Conservation (phyloP, 768 basidiomycete species). For the Floccularia luteovirens region DNA sequence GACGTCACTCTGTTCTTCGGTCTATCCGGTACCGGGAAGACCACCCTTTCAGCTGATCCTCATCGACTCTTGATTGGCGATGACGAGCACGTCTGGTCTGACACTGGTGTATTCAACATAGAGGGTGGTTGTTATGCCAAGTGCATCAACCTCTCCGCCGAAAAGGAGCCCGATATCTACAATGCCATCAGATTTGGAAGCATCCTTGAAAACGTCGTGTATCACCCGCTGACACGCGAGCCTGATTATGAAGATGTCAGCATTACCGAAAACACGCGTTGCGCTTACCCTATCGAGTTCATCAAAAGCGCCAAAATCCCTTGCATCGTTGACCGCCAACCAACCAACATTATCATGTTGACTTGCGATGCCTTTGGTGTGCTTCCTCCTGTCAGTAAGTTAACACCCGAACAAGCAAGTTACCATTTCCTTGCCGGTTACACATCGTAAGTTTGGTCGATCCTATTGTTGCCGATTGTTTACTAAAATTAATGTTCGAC, state of each 20-base stretch:
- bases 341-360: slow-evolving; percentile 93
- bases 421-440: slow-evolving; percentile 98
- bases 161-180: slow-evolving; percentile 98
- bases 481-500: not conserved
- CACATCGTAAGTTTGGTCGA: slow-evolving; percentile 78
- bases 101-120: slow-evolving; percentile 98
- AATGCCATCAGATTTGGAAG: slow-evolving; percentile 92
- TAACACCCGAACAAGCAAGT: slow-evolving; percentile 90
- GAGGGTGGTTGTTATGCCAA: slow-evolving; percentile 99
- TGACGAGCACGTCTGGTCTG: slow-evolving; percentile 99
- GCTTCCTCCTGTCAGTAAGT: slow-evolving; percentile 88
- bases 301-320: slow-evolving; percentile 95
- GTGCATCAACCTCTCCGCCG: slow-evolving; percentile 90
- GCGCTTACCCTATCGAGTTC: slow-evolving; percentile 97
- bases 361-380: slow-evolving; percentile 99
- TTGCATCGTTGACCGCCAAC: slow-evolving; percentile 80
- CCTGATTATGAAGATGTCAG: slow-evolving; percentile 95
- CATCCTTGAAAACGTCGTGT: slow-evolving; percentile 99
- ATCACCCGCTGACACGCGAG: slow-evolving; percentile 71
- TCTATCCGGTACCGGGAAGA: slow-evolving; percentile 97
- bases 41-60: slow-evolving; percentile 95
- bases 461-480: not conserved
- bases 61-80: slow-evolving; percentile 93
- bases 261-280: slow-evolving; percentile 99
- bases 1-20: slow-evolving; percentile 99